Conservation (phyloP, 2,329 filamentous ascomycete species). For the Chaetomiaceae sp. region DNA sequence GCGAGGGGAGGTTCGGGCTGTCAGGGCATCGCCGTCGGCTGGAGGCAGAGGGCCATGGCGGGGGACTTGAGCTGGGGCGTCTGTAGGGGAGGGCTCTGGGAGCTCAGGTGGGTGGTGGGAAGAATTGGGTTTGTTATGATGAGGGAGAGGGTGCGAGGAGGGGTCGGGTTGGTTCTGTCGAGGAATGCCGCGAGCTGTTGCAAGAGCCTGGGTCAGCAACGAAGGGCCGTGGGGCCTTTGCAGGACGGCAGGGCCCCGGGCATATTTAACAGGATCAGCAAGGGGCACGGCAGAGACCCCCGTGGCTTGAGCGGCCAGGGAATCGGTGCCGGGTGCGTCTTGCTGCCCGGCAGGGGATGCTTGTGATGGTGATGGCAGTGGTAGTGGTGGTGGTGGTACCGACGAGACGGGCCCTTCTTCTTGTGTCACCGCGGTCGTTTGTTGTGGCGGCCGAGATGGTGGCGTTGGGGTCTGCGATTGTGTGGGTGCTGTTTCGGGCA, state of each 20-base stretch:
- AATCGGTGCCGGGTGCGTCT: conserved; percentile 20
- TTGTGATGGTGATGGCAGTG: conserved; percentile 12
- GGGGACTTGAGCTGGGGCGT: conserved; percentile 21
- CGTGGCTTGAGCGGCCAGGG: conserved; percentile 19
- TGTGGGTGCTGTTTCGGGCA: neutral
- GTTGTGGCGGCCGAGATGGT: conserved; percentile 3
- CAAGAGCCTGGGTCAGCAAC: conserved; percentile 53
- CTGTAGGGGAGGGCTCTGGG: conserved; percentile 12
- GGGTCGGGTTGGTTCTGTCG: conserved; percentile 25
- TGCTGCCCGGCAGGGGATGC: conserved; percentile 14
- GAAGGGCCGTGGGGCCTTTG: conserved; percentile 48
- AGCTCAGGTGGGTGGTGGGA: conserved; percentile 17
- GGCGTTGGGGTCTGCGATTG: conserved; percentile 7
- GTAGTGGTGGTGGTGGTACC: conserved; percentile 19
- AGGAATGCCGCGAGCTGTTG: conserved; percentile 52
- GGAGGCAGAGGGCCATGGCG: conserved; percentile 35
- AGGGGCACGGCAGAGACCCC: conserved; percentile 27
- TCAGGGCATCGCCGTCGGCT: conserved; percentile 36
- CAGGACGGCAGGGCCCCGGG: conserved; percentile 38
- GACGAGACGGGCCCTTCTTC: conserved; percentile 17
- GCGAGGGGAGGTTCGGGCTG: conserved; percentile 31
- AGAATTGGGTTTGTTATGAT: conserved; percentile 19
- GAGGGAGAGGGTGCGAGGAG: conserved; percentile 12
- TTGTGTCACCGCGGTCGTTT: conserved; percentile 5
- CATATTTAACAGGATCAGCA: conserved; percentile 45